These are phyloP conservation scores for Suzukiozyma palmioleophila DNA, from an alignment of 1,139 yeast genomes.

Conservation along the genomic window DNA sequence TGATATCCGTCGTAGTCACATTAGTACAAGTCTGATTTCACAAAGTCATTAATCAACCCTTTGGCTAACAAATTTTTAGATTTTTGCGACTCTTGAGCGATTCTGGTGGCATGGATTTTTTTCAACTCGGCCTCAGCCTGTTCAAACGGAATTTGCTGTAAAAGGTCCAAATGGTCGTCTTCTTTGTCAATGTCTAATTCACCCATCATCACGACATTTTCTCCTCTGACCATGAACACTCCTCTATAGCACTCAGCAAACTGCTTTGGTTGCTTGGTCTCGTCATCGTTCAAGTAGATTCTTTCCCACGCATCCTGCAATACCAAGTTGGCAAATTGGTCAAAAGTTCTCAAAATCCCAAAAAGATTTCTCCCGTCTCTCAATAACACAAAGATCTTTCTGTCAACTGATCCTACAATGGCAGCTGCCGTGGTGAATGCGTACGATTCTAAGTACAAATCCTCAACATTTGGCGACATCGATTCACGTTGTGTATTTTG, in stretches of 20 bases:
- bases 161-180: conserved; percentile 58
- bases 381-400: conserved; percentile 77
- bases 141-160: conserved; percentile 56
- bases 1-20: background rate
- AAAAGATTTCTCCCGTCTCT: conserved; percentile 88
- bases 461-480: conserved; percentile 38
- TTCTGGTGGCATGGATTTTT: conserved; percentile 31
- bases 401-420: conserved; percentile 87
- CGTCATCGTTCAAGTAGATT: conserved; percentile 50
- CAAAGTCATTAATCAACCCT: conserved; percentile 58
- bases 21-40: conserved; percentile 50
- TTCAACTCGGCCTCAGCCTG: conserved; percentile 51
- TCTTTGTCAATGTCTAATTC: conserved; percentile 89
- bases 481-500: conserved; percentile 14
- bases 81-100: conserved; percentile 42
- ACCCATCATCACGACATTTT: conserved; percentile 93
- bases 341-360: conserved; percentile 92
- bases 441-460: conserved; percentile 60
- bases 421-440: conserved; percentile 98
- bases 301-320: conserved; percentile 89
- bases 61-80: conserved; percentile 45
- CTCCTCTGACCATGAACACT: conserved; percentile 90
- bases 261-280: conserved; percentile 32
- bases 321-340: conserved; percentile 90
- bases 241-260: conserved; percentile 79